Percentiles rank a stretch among this genome's conserved stretches.
Evolutionary conservation across 805 yeast species (phyloP).

Genomic region (Wickerhamiella musiphila): DNA sequence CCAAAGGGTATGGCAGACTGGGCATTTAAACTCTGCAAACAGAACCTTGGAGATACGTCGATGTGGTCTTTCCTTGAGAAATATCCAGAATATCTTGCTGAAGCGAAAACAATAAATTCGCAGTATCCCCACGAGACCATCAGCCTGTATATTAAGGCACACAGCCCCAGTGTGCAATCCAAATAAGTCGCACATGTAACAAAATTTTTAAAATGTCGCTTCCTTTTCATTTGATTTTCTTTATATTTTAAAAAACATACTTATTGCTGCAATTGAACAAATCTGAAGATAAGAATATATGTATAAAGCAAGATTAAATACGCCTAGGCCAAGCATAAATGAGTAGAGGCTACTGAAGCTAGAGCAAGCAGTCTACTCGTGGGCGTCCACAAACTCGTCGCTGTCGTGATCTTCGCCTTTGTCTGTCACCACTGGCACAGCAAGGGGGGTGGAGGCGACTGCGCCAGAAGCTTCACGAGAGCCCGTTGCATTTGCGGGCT

Average conservation of each 20-base stretch:
- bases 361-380: no score
- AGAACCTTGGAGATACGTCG: conserved; percentile 20
- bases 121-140: conserved; percentile 12
- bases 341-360: no score
- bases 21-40: conserved; percentile 9
- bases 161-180: no score
- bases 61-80: conserved; percentile 19
- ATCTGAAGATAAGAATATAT: no score
- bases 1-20: neutral
- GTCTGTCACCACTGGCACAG: neutral
- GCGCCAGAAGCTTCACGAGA: conserved; percentile 1
- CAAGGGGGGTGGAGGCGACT: conserved; percentile 1
- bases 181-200: no score
- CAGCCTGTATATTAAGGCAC: conserved; percentile 4
- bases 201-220: no score
- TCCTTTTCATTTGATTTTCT: no score
- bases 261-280: no score
- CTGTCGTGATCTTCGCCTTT: conserved; percentile 9
- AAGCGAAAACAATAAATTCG: conserved; percentile 4
- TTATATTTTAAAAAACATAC: no score
- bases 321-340: no score
- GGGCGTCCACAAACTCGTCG: conserved; percentile 17
- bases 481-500: neutral
- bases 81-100: conserved; percentile 1
- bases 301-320: no score